Evolutionary conservation across 768 basidiomycete species (phyloP), one percentile per base, ranked within the genome.

Genomic region (Pulveroboletus sp.): DNA sequence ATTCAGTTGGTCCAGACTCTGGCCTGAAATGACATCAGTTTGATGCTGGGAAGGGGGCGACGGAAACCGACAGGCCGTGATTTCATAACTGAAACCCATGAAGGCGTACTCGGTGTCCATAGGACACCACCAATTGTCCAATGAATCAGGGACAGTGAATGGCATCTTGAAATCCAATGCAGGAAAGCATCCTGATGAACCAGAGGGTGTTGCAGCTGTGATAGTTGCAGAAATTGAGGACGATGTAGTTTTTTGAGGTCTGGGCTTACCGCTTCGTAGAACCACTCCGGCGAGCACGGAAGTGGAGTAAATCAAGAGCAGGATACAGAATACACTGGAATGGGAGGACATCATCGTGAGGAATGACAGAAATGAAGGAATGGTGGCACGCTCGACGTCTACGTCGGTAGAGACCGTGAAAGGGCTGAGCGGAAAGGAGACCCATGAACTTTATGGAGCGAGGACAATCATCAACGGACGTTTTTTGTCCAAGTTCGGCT

Each of bases 71-170:
- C 85, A 87, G 11, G 69, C 73, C 32, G 81, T 78, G 20, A 89
- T 73, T 58, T 86, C 86, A 56, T 89, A 89, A 62, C 84, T 84
- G 66, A 89, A 84, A 1, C 86, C 87, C 43, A 89, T 67, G 61
- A 89, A 89, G 0, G 78, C 87, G 56, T 86, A 88, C 62, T 90
- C 87, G 1, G 77, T 79, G 46, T 69, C 66, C 31, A 68, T 62
- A 47, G 77, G 63, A 61, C 87, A 90, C 87, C 86, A 84, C 82
- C 82, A 84, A 43, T 72, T 70, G 10, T 68, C 65, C 30, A 73
- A 47, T 2, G 76, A 75, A 1, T 62, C 48, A 0, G 84, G 83
- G 9, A 77, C 61, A 2, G 59, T 40, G 1, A 63, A 58, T 4
- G 86, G 86, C 80, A 80, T 85, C 9, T 56, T 62, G 57, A 85